Conservation (phyloP, 345 rosid species). For the Anastatica hierochuntica region DNA sequence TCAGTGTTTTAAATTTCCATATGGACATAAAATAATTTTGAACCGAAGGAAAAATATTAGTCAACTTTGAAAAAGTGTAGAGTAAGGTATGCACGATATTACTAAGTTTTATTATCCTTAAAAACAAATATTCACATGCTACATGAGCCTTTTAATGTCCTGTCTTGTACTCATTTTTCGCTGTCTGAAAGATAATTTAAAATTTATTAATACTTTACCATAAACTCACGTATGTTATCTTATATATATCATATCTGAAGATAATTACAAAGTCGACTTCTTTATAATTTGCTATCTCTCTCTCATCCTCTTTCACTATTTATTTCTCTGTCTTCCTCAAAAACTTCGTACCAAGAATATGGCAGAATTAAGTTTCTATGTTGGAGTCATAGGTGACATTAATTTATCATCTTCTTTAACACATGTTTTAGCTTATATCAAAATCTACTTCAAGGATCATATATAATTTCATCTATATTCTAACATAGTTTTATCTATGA, state of each 20-base stretch:
- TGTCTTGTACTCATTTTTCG: neutral
- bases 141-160: slow-evolving; percentile 5
- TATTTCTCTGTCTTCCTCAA: neutral
- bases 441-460: neutral
- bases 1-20: too few species aligned
- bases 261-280: slow-evolving; percentile 17
- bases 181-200: slow-evolving; percentile 15
- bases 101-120: neutral
- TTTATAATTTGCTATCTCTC: neutral
- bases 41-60: neutral
- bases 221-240: neutral
- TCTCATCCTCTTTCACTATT: neutral
- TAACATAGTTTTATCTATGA: neutral
- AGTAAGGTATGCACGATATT: slow-evolving; percentile 6
- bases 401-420: neutral
- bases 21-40: neutral
- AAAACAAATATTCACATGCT: slow-evolving; percentile 17
- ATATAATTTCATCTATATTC: neutral
- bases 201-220: neutral
- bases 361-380: slow-evolving; percentile 34
- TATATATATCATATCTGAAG: neutral
- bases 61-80: slow-evolving; percentile 15
- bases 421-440: neutral
- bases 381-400: slow-evolving; percentile 57
- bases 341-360: slow-evolving; percentile 15